Evolutionary conservation across 192 early-diverging fungal species (phyloP).

Genomic region (Backusella luteola): DNA sequence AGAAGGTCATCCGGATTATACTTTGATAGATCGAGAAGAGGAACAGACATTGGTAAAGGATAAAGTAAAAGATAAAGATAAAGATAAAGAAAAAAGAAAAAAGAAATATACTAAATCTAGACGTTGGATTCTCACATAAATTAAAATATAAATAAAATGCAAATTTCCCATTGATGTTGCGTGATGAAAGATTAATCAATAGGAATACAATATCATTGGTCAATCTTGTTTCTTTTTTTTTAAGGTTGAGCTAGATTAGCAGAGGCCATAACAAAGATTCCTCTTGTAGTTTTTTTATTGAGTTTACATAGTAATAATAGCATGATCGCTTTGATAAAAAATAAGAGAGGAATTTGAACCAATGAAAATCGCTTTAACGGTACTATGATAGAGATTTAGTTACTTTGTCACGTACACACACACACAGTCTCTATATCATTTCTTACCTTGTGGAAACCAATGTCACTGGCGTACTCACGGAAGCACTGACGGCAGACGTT

Average conservation of each 20-base stretch:
- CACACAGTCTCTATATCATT: background rate
- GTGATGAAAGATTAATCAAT: background rate
- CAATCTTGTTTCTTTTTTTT: background rate
- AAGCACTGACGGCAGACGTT: constrained; percentile 99
- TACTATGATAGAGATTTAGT: background rate
- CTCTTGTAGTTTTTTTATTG: background rate
- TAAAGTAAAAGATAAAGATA: background rate
- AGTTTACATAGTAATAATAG: background rate
- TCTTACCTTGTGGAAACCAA: constrained; percentile 97
- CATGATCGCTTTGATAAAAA: background rate
- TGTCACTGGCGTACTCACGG: constrained; percentile 97
- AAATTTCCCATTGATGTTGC: background rate
- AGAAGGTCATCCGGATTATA: constrained; percentile 15
- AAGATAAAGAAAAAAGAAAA: too few relatives aligned
- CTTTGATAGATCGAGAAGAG: constrained; percentile 26
- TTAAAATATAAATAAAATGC: background rate
- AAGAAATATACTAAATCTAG: background rate
- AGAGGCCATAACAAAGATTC: background rate
- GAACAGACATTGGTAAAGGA: constrained; percentile 1
- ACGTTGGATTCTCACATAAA: background rate
- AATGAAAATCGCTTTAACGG: background rate
- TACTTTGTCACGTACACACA: background rate
- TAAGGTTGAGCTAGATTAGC: background rate
- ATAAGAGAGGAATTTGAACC: background rate
- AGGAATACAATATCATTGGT: background rate